Evolutionary conservation across 768 basidiomycete genomes (phyloP).

Genomic region (Postia placenta): DNA sequence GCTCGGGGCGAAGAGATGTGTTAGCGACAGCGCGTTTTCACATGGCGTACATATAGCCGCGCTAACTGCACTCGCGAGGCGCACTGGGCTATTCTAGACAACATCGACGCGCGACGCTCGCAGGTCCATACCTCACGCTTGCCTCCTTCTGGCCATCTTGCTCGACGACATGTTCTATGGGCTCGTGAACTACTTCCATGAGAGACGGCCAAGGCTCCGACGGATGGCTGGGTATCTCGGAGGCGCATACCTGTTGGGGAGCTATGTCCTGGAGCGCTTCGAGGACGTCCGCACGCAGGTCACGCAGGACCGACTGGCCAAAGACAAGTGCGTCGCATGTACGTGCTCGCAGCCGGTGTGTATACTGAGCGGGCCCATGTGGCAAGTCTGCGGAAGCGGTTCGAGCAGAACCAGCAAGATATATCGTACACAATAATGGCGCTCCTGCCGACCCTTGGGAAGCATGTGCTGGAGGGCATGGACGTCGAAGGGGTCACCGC

Average conservation of each 20-base stretch:
- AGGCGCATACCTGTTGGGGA: constrained; percentile 54
- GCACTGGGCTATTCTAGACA: no score
- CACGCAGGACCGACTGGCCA: constrained; percentile 53
- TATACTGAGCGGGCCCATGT: background rate
- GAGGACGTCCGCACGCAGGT: constrained; percentile 62
- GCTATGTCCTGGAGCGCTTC: constrained; percentile 55
- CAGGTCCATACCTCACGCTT: no score
- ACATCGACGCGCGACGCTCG: no score
- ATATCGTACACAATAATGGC: constrained; percentile 71
- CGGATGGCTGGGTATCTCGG: constrained; percentile 50
- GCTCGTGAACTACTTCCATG: constrained; percentile 41
- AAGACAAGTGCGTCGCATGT: constrained; percentile 53
- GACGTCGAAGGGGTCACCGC: constrained; percentile 68
- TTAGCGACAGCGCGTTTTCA: no score
- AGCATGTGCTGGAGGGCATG: constrained; percentile 64
- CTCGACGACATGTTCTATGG: constrained; percentile 41
- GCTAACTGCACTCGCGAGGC: no score
- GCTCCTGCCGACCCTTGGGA: constrained; percentile 58
- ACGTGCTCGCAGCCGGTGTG: background rate
- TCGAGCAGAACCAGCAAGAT: constrained; percentile 72
- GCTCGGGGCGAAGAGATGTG: no score
- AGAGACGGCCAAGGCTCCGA: constrained; percentile 39
- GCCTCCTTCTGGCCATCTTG: no score
- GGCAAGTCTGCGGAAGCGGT: constrained; percentile 61
- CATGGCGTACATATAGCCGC: no score